phyloP scores from a whole-genome alignment of 768 basidiomycete genomes.

The Peribolospora baueri region DNA sequence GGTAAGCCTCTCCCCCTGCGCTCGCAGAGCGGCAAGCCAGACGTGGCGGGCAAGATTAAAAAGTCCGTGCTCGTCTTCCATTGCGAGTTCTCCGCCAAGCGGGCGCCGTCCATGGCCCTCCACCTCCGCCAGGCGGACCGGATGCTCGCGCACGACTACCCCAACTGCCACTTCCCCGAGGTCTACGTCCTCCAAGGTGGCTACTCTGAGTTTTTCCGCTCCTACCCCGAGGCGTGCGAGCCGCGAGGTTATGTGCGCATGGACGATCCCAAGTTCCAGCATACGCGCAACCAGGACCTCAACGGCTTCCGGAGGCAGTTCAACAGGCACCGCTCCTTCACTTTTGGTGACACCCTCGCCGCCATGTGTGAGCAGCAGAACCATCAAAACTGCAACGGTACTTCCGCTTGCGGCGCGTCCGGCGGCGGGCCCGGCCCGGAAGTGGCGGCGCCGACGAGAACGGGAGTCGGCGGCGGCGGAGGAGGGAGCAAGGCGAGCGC shows the following conservation, averaged over 20 bases:
- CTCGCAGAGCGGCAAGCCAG: slow-evolving; percentile 37
- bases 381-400: no score
- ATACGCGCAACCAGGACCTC: slow-evolving; percentile 57
- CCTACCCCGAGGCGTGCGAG: slow-evolving; percentile 42
- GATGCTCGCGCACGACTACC: slow-evolving; percentile 50
- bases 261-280: slow-evolving; percentile 71
- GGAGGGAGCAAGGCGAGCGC: no score
- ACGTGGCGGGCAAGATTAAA: slow-evolving; percentile 21
- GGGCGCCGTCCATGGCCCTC: slow-evolving; percentile 95
- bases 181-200: slow-evolving; percentile 93
- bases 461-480: no score
- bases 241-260: slow-evolving; percentile 69
- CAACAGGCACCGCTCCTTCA: slow-evolving; percentile 4
- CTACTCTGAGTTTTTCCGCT: slow-evolving; percentile 65
- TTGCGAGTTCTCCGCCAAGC: slow-evolving; percentile 87
- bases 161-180: slow-evolving; percentile 82
- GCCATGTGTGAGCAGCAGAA: no score
- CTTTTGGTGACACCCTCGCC: slow-evolving; percentile 1
- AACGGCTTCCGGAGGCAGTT: slow-evolving; percentile 58
- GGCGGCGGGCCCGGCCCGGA: no score
- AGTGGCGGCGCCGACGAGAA: no score
- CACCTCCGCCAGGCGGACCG: slow-evolving; percentile 78
- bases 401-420: no score
- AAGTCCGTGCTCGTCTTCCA: slow-evolving; percentile 87
- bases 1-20: slow-evolving; percentile 20